Evolutionary conservation across 1,284 basidiomycete species (phyloP).

Genomic region (Rhizoctonia solani): DNA sequence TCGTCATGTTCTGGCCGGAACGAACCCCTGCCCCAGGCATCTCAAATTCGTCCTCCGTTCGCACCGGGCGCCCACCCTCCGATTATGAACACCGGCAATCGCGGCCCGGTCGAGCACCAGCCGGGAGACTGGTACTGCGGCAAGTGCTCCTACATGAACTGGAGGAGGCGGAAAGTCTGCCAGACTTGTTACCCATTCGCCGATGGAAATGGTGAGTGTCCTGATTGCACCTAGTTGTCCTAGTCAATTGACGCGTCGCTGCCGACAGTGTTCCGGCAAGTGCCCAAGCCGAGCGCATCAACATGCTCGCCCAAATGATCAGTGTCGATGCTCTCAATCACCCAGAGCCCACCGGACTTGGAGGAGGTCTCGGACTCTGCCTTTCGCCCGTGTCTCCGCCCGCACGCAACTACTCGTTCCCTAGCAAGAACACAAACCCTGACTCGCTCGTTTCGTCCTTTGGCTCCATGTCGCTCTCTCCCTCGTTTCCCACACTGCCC

Average conservation of each 20-base stretch:
- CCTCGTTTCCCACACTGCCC: background rate
- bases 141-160: constrained; percentile 83
- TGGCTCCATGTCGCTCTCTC: background rate
- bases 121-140: constrained; percentile 90
- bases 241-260: background rate
- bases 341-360: background rate
- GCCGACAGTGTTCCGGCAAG: constrained; percentile 76
- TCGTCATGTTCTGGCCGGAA: constrained; percentile 87
- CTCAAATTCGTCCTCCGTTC: constrained; percentile 68
- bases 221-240: background rate
- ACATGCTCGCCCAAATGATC: constrained; percentile 6
- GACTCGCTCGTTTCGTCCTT: background rate
- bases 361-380: background rate
- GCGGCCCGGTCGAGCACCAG: constrained; percentile 82
- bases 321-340: background rate
- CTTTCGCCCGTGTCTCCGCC: background rate
- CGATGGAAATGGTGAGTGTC: constrained; percentile 34
- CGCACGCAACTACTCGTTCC: background rate
- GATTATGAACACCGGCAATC: constrained; percentile 86
- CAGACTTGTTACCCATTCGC: constrained; percentile 83
- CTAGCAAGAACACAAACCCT: background rate
- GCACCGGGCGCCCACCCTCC: constrained; percentile 66
- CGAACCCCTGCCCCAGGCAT: constrained; percentile 72
- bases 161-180: constrained; percentile 83
- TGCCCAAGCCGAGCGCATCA: constrained; percentile 78